phyloP scores from a whole-genome alignment of 768 basidiomycete species.

The Podaxis sp. region DNA sequence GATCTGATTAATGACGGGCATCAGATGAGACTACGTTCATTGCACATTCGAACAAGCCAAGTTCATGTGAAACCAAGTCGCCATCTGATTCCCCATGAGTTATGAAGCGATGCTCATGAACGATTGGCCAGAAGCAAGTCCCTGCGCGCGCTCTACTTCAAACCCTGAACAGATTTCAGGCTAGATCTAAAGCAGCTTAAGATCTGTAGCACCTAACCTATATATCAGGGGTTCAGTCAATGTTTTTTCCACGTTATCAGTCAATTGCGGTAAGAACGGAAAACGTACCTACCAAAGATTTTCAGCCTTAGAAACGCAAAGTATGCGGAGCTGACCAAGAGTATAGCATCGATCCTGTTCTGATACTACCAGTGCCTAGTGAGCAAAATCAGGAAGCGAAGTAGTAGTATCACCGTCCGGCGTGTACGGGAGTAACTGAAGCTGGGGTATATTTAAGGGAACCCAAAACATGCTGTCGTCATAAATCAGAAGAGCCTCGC shows the following conservation, averaged over 20 bases:
- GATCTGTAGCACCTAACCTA: slow-evolving; percentile 2
- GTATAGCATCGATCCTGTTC: background rate
- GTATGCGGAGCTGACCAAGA: background rate
- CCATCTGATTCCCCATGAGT: background rate
- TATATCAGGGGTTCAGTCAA: background rate
- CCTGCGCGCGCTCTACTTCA: background rate
- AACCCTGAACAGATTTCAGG: slow-evolving; percentile 9
- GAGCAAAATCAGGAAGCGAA: slow-evolving; percentile 4
- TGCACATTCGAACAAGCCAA: too few relatives aligned
- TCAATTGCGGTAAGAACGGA: background rate
- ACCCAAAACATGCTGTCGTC: background rate
- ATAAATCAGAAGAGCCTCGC: slow-evolving; percentile 12
- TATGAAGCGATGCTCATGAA: background rate
- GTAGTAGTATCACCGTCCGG: background rate
- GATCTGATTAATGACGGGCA: background rate
- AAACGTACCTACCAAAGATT: background rate
- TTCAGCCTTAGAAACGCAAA: background rate
- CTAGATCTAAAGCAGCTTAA: slow-evolving; percentile 14
- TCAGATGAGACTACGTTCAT: background rate
- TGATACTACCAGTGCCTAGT: background rate
- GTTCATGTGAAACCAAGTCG: too few relatives aligned
- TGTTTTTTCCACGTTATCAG: background rate
- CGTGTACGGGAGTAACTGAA: slow-evolving; percentile 8
- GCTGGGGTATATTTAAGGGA: slow-evolving; percentile 3
- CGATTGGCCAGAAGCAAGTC: background rate